phyloP scores from a whole-genome alignment of 176 grass and related monocot genomes.

The Themeda triandra region DNA sequence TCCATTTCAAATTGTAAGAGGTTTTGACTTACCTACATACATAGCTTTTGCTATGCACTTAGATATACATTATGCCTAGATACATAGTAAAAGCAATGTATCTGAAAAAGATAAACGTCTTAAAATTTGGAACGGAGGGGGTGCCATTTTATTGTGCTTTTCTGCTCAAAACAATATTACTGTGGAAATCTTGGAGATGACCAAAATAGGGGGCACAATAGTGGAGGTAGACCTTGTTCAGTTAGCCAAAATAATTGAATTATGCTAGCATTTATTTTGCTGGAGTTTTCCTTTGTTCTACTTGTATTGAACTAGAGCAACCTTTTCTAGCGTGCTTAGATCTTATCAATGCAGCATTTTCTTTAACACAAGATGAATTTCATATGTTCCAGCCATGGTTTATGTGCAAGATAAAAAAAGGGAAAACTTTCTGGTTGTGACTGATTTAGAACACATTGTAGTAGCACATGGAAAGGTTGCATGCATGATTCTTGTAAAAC shows the following conservation, averaged over 20 bases:
- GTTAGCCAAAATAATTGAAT: background rate
- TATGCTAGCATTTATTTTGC: background rate
- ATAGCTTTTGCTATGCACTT: background rate
- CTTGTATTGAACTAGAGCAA: background rate
- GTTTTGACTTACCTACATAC: background rate
- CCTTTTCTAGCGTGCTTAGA: background rate
- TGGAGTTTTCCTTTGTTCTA: background rate
- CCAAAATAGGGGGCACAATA: background rate
- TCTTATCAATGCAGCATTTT: background rate
- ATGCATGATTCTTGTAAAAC: background rate
- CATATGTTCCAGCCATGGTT: background rate
- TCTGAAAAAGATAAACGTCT: background rate
- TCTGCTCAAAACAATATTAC: slow-evolving; percentile 4
- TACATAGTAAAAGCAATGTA: background rate
- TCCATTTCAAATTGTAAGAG: background rate
- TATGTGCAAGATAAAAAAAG: background rate
- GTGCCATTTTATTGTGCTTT: background rate
- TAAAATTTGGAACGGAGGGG: background rate
- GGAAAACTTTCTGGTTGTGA: background rate
- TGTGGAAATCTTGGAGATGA: background rate
- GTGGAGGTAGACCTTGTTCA: background rate
- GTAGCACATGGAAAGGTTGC: background rate
- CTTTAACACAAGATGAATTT: background rate
- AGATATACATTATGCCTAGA: background rate
- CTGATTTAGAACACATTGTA: background rate